phyloP scores from a whole-genome alignment of 257 asterid species.

The Solanum arcanum region DNA sequence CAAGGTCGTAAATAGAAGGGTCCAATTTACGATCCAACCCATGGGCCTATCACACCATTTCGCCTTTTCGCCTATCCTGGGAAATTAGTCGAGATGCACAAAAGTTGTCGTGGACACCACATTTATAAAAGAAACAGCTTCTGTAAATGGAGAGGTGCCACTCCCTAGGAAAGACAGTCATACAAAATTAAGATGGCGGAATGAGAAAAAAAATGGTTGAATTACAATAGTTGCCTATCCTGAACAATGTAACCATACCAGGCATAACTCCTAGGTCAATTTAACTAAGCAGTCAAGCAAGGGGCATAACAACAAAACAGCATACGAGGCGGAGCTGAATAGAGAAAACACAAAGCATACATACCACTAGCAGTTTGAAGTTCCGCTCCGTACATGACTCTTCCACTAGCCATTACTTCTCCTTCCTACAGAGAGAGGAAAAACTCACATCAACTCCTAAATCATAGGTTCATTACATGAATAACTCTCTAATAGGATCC shows the following conservation, averaged over 20 bases:
- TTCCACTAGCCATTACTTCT: constrained; percentile 39
- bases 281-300: background rate
- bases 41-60: no score
- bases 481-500: background rate
- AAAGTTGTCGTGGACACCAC: background rate
- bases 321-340: background rate
- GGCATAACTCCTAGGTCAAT: background rate
- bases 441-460: background rate
- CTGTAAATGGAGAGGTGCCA: background rate
- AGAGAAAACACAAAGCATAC: constrained; percentile 1
- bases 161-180: background rate
- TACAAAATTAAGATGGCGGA: background rate
- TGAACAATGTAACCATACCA: background rate
- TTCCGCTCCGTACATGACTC: constrained; percentile 45
- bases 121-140: background rate
- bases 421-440: constrained; percentile 49
- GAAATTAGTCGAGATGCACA: background rate
- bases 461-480: background rate
- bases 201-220: background rate
- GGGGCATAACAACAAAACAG: background rate
- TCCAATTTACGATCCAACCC: no score
- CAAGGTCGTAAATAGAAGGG: no score
- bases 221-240: background rate
- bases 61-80: background rate
- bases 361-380: constrained; percentile 49